Evolutionary conservation across 2,329 filamentous ascomycete species (phyloP), one percentile per base, ranked within the genome.

Genomic region (Talaromyces sp.): DNA sequence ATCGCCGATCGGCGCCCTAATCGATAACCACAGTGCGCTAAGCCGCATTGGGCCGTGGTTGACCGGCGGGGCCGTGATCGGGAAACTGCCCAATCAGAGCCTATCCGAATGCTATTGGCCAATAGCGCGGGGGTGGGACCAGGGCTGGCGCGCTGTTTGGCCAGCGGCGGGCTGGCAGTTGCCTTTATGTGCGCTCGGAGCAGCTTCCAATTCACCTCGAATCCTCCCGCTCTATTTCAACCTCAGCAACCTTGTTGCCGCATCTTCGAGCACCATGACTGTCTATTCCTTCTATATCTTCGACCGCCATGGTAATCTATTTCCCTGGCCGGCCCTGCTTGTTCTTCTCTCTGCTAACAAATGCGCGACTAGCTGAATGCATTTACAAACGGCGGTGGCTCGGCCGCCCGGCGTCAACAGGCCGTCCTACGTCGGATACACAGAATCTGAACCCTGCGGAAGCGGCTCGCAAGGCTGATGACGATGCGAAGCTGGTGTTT

Each of bases 271-370:
- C 75, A 80, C 68, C 72, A 98, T 99, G 95, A 88, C 89, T 63
- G 90, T 98, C 76, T 98, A 96, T 80, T 93, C 92, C 62, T 96
- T 99, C 79, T 96, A 96, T 82, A 97, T 99, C 73, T 99, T 99
- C 75, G 95, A 99, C 80, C 89, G 95, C 66, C 95, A 99, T 78
- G 96, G 95, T 97, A 83, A 73, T 85, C 29, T 29, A 21, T 53
- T 38, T 8, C 13, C 52, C 38, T 43, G 24, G 27, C 24, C 54
- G 41, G 3, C n/a, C 54, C 35, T 38, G 21, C 43, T 43, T 17
- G 53, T 53, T 26, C 51, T 58, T 29, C 59, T 24, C 10, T 41
- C 58, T 11, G 31, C 51, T 24, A 29, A 10, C 59, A 67, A 64
- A 46, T 26, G 53, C 55, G 14, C 14, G 11, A 29, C 27, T 75